Base-by-base conservation (phyloP, 352 stramenopile species). In the Stramenopiles sp. region DNA sequence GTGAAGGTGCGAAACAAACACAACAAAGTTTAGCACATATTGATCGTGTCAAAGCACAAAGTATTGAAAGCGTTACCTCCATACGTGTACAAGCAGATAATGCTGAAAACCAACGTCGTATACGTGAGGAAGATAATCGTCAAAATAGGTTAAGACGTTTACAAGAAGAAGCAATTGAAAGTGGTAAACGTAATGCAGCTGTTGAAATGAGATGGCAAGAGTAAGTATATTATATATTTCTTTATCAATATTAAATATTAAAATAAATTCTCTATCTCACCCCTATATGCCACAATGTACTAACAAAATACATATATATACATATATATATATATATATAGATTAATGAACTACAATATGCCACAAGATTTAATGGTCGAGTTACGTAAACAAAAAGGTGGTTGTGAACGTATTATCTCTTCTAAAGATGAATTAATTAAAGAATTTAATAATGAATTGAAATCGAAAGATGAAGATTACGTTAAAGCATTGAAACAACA, bases 391-490 rank as follows among this genome's bases (percentile, higher is more conserved):
- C 93, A 97, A 82, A 92, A 93, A 32, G 82, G 81, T 23, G 85
- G 90, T 27, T 97, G 93, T 80, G 74, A 80, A n/a, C 89, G 92
- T 74, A 97, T 97, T 79, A 86, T 97, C 81, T 84, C 83, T 27
- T 94, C 86, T 0, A 97, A 97, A 83, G 89, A 95, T 73, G 32
- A 30, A 31, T 79, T 84, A 0, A 84, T 84, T n/a, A 38, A 43
- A 1, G 80, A 84, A 65, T 84, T 84, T 43, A 38, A 78, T 73
- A 43, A 82, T 0, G 89, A 97, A 81, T 84, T 97, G 6, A 96
- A 95, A 77, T 84, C 83, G 31, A 97, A 97, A 80, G 93, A 97
- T 79, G 93, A 97, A 84, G 90, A 97, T 82, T 97, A 97, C 81
- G 92, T 97, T 33, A 92, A 87, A 27, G 83, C 91, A 23, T 87